phyloP scores from a whole-genome alignment of 495 filamentous ascomycete species.

The Apodospora peruviana region DNA sequence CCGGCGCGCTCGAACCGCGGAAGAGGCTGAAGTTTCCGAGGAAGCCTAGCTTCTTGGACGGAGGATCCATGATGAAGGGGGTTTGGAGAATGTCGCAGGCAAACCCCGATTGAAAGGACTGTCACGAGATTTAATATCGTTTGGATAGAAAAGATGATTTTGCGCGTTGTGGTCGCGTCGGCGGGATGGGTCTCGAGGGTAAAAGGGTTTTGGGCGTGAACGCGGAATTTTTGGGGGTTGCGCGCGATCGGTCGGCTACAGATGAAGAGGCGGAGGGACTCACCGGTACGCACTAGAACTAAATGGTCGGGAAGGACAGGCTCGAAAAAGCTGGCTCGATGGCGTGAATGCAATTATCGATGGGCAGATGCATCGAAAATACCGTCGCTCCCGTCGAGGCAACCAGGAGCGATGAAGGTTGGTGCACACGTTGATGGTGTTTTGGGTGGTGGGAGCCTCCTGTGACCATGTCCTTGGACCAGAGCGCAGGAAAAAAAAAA shows the following conservation, averaged over 20 bases:
- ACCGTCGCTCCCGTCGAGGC: slow-evolving; percentile 9
- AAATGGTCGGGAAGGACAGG: neutral
- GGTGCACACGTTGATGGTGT: slow-evolving; percentile 10
- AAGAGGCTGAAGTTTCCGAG: slow-evolving; percentile 24
- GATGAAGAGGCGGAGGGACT: neutral
- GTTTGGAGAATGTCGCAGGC: neutral
- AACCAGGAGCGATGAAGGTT: slow-evolving; percentile 12
- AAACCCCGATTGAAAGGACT: neutral
- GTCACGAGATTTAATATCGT: no score
- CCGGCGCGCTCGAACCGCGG: slow-evolving; percentile 16
- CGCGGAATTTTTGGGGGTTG: slow-evolving; percentile 7
- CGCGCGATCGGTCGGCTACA: slow-evolving; percentile 3
- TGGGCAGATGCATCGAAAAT: slow-evolving; percentile 14
- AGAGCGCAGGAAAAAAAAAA: slow-evolving; percentile 16
- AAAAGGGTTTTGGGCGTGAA: slow-evolving; percentile 8
- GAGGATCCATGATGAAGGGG: slow-evolving; percentile 23
- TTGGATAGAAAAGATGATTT: no score
- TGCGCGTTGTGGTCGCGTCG: slow-evolving; percentile 8
- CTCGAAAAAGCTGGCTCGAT: slow-evolving; percentile 5
- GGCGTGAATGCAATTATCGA: slow-evolving; percentile 10
- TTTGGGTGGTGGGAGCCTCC: slow-evolving; percentile 6
- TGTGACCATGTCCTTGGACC: slow-evolving; percentile 10
- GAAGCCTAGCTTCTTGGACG: slow-evolving; percentile 24
- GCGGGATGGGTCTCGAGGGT: neutral
- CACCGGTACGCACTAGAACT: neutral